Evolutionary conservation across 768 basidiomycete species (phyloP).

Genomic region (Lactarius trivialis): DNA sequence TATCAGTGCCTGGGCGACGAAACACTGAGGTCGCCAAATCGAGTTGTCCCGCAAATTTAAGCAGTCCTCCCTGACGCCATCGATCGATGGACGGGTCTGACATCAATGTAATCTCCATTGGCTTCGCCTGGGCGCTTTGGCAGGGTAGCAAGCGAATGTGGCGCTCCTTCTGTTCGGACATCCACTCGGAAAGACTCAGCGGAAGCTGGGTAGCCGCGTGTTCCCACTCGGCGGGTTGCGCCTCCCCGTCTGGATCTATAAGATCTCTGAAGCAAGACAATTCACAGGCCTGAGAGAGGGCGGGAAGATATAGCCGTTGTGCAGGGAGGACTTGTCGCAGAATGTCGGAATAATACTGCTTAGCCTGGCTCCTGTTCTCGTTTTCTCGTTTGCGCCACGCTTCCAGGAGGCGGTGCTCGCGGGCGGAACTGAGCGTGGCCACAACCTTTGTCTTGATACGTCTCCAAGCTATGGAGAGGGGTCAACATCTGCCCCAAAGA

Average conservation of each 20-base stretch:
- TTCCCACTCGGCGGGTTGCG: conserved; percentile 5
- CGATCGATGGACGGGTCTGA: conserved; percentile 9
- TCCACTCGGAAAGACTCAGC: conserved; percentile 17
- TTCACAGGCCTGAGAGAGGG: background rate
- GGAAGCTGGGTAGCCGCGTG: background rate
- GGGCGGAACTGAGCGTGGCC: background rate
- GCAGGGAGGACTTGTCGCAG: conserved; percentile 13
- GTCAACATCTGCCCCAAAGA: background rate
- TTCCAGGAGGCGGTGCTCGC: background rate
- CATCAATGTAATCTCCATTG: conserved; percentile 6
- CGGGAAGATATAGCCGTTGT: conserved; percentile 16
- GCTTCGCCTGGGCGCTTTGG: background rate
- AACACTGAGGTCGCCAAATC: conserved; percentile 18
- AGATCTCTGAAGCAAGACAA: conserved; percentile 19
- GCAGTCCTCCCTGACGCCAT: background rate
- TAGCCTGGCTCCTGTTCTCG: background rate
- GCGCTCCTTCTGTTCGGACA: conserved; percentile 3
- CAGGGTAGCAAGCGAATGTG: background rate
- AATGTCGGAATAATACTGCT: conserved; percentile 2
- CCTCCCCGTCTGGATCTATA: background rate
- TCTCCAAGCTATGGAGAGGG: conserved; percentile 10
- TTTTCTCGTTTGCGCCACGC: background rate
- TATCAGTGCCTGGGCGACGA: background rate
- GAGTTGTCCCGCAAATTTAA: conserved; percentile 12
- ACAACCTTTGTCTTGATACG: conserved; percentile 14